phyloP scores from a whole-genome alignment of 106 monocot genomes.

The Dendrobium catenatum region DNA sequence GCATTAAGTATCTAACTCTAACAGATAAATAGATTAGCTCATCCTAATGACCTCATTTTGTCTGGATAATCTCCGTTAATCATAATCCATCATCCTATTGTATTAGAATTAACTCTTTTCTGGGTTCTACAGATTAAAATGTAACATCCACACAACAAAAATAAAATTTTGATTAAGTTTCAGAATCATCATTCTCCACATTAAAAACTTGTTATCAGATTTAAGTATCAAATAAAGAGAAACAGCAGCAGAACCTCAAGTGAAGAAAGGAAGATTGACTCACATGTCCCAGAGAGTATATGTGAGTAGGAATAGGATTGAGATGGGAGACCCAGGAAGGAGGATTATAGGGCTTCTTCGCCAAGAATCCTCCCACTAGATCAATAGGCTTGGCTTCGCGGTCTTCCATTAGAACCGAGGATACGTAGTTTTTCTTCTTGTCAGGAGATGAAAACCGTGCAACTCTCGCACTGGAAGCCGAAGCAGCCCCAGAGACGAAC shows the following conservation, averaged over 20 bases:
- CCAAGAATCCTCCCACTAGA: slow-evolving; percentile 15
- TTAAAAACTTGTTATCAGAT: not conserved
- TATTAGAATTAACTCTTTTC: too few relatives aligned
- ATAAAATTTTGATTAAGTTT: not conserved
- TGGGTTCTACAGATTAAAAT: not conserved
- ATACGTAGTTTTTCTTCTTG: not conserved
- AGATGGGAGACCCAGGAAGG: slow-evolving; percentile 24
- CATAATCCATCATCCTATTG: not conserved
- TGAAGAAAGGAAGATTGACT: not conserved
- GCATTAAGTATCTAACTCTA: not conserved
- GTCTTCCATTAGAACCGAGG: slow-evolving; percentile 16
- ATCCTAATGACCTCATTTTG: not conserved
- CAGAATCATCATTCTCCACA: not conserved
- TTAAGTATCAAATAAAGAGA: not conserved
- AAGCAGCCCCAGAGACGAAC: not conserved
- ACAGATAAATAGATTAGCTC: not conserved
- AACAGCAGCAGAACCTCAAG: not conserved
- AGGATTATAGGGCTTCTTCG: slow-evolving; percentile 14
- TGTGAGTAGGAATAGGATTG: slow-evolving; percentile 17
- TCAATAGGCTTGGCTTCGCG: slow-evolving; percentile 4
- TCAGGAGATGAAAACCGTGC: not conserved
- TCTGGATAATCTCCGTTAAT: not conserved
- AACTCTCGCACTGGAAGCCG: not conserved
- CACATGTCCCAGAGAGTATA: slow-evolving; percentile 21
- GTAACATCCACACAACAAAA: not conserved